Evolutionary conservation across 2,329 filamentous ascomycete genomes (phyloP).

Genomic region (Exophiala phaeomuriformis): DNA sequence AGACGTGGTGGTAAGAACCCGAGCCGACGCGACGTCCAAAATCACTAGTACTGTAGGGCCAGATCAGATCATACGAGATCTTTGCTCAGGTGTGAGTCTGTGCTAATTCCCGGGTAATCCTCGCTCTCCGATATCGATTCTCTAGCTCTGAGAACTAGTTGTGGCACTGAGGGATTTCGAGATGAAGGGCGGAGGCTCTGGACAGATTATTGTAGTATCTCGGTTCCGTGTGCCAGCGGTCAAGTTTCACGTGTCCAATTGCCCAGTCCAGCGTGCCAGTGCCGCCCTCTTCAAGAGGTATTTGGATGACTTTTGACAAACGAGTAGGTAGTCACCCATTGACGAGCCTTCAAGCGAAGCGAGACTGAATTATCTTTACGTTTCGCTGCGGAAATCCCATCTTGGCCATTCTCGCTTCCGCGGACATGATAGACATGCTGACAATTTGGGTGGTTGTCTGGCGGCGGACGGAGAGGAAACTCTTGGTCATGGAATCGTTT

Average conservation of each 20-base stretch:
- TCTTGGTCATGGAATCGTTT: not conserved
- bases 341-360: not conserved
- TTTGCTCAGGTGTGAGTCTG: no score
- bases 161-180: not conserved
- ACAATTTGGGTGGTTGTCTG: no score
- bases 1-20: no score
- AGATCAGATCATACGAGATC: no score
- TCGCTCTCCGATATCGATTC: not conserved
- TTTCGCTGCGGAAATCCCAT: no score
- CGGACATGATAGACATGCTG: no score
- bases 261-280: not conserved
- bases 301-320: not conserved
- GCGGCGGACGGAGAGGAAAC: no score
- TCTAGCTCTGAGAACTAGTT: not conserved
- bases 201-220: not conserved
- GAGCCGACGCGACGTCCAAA: no score
- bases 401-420: no score
- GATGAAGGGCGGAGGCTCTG: not conserved
- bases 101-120: not conserved
- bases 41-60: no score
- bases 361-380: not conserved
- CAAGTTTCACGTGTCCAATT: constrained; percentile 1
- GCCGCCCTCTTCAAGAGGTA: not conserved
- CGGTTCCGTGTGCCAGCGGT: not conserved
- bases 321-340: not conserved